phyloP scores from a whole-genome alignment of 495 filamentous ascomycete species.

The Ramalina intermedia region DNA sequence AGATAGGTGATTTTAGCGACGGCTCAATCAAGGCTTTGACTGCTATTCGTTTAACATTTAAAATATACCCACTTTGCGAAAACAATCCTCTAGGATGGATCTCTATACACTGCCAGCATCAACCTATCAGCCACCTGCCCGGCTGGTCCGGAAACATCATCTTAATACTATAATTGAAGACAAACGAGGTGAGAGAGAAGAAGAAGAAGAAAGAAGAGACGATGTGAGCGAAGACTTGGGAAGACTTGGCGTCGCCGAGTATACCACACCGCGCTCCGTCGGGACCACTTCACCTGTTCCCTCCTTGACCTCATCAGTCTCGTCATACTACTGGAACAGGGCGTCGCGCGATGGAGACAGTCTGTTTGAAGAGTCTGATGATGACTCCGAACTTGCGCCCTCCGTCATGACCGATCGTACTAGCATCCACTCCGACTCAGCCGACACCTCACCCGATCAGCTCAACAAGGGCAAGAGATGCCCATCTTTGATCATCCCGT shows the following conservation, averaged over 20 bases:
- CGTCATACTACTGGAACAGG: slow-evolving; percentile 27
- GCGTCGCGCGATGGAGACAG: slow-evolving; percentile 62
- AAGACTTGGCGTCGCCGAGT: slow-evolving; percentile 22
- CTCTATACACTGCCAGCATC: slow-evolving; percentile 43
- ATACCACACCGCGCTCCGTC: slow-evolving; percentile 25
- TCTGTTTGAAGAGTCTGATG: slow-evolving; percentile 68
- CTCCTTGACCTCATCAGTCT: slow-evolving; percentile 31
- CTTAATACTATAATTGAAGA: slow-evolving; percentile 89
- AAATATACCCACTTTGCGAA: neutral
- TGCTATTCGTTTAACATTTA: slow-evolving; percentile 6
- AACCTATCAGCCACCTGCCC: slow-evolving; percentile 46
- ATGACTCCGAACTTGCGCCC: slow-evolving; percentile 43
- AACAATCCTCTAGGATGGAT: slow-evolving; percentile 33
- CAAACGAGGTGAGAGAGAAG: slow-evolving; percentile 39
- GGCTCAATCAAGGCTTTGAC: neutral
- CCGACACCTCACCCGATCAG: slow-evolving; percentile 27
- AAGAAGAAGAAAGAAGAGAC: slow-evolving; percentile 7
- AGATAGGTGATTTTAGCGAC: neutral
- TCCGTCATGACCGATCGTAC: slow-evolving; percentile 25
- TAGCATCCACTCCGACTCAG: slow-evolving; percentile 26
- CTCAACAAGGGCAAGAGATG: slow-evolving; percentile 34
- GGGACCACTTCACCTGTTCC: slow-evolving; percentile 31
- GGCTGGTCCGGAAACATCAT: slow-evolving; percentile 53
- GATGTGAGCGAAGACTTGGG: slow-evolving; percentile 1
- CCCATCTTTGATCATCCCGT: slow-evolving; percentile 63